phyloP scores from a whole-genome alignment of 352 stramenopile species.

The Phytophthora macrochlamydospora region DNA sequence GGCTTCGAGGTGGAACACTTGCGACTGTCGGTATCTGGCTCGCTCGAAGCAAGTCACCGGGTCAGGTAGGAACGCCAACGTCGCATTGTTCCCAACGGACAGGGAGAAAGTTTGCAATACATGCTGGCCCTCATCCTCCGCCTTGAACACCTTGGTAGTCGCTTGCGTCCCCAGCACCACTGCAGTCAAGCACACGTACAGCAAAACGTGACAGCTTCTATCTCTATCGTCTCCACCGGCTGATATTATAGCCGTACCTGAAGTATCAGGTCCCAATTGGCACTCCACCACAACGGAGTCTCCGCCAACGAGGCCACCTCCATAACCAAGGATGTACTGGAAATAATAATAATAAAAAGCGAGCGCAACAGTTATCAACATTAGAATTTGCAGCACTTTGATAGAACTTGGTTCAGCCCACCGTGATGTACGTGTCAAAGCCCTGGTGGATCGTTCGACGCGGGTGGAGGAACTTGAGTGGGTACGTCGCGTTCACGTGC shows the following conservation, averaged over 20 bases:
- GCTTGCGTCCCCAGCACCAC: conserved; percentile 81
- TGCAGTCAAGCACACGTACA: conserved; percentile 16
- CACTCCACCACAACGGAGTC: conserved; percentile 76
- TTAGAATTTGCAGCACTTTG: background rate
- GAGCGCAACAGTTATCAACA: conserved; percentile 1
- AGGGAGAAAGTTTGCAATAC: conserved; percentile 66
- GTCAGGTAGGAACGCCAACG: conserved; percentile 76
- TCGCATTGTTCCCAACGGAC: conserved; percentile 53
- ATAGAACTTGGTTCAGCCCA: conserved; percentile 21
- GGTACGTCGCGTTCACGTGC: conserved; percentile 83
- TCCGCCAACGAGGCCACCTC: conserved; percentile 78
- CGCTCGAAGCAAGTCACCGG: conserved; percentile 82
- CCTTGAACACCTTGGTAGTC: conserved; percentile 90
- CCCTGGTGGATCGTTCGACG: conserved; percentile 58
- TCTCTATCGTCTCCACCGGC: background rate
- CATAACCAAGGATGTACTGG: conserved; percentile 87
- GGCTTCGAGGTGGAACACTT: conserved; percentile 57
- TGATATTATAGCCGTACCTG: conserved; percentile 37
- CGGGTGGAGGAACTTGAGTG: conserved; percentile 88
- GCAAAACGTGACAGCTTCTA: conserved; percentile 6
- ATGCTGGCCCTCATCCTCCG: conserved; percentile 41
- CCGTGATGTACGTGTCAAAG: conserved; percentile 79
- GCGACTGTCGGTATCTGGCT: conserved; percentile 71
- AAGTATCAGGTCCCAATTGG: conserved; percentile 41
- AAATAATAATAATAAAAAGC: conserved; percentile 1